Percentiles rank a stretch among this genome's conserved stretches.
Evolutionary conservation across 2,329 filamentous ascomycete species (phyloP).

Genomic region (Phoma herbarum): DNA sequence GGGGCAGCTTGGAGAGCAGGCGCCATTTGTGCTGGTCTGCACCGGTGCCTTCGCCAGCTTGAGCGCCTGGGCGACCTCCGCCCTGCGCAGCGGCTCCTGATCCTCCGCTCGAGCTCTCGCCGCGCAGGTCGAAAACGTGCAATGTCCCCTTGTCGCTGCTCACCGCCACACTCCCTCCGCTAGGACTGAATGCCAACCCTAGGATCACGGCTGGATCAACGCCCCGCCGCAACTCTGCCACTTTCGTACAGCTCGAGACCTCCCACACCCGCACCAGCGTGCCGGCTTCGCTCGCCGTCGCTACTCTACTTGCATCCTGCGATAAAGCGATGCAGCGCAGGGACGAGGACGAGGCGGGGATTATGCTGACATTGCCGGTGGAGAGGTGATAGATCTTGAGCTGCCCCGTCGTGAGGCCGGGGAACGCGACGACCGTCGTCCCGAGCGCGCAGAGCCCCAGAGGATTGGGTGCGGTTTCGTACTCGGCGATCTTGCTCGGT

Average conservation of each 20-base stretch:
- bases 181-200: conserved; percentile 86
- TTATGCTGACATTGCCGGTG: conserved; percentile 87
- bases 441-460: conserved; percentile 82
- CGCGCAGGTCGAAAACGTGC: conserved; percentile 84
- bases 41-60: no score
- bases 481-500: conserved; percentile 74
- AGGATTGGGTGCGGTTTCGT: conserved; percentile 87
- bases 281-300: conserved; percentile 91
- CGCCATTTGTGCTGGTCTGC: conserved; percentile 72
- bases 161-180: conserved; percentile 80
- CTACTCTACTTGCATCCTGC: conserved; percentile 79
- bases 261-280: conserved; percentile 89
- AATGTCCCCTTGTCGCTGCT: conserved; percentile 97
- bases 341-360: conserved; percentile 84
- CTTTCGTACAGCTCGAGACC: conserved; percentile 78
- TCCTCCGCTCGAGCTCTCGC: background rate
- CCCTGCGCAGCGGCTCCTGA: no score
- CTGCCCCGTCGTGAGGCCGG: conserved; percentile 86
- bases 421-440: conserved; percentile 78
- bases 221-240: conserved; percentile 86
- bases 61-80: no score
- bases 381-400: conserved; percentile 84
- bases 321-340: conserved; percentile 83
- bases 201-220: conserved; percentile 89
- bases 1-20: conserved; percentile 80